These are phyloP conservation scores for Lactarius hatsudake DNA, from an alignment of 768 basidiomycete species.

Conservation along the genomic window DNA sequence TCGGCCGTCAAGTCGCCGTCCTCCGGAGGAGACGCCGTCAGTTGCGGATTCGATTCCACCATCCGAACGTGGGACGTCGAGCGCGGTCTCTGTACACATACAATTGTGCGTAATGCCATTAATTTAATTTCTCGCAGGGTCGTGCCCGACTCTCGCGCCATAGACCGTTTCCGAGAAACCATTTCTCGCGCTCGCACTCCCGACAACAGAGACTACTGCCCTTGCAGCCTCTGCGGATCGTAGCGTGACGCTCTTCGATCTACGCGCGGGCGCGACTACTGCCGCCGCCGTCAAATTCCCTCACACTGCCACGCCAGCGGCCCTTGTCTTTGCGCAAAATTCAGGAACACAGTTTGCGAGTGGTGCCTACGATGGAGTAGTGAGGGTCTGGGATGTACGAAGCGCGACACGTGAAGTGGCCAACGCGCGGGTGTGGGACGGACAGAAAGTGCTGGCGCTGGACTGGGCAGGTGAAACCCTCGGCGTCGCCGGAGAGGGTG, in stretches of 20 bases:
- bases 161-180: conserved; percentile 72
- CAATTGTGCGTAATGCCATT: conserved; percentile 51
- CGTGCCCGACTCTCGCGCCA: background rate
- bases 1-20: conserved; percentile 63
- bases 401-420: conserved; percentile 64
- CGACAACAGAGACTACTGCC: conserved; percentile 41
- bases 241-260: conserved; percentile 67
- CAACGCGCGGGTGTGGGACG: conserved; percentile 57
- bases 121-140: no score
- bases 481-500: conserved; percentile 32
- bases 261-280: conserved; percentile 45
- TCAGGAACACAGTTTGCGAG: conserved; percentile 56
- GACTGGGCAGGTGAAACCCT: conserved; percentile 32
- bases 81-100: conserved; percentile 63
- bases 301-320: conserved; percentile 68
- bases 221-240: conserved; percentile 74
- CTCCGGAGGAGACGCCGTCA: conserved; percentile 50
- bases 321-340: conserved; percentile 38
- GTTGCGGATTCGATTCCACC: conserved; percentile 88
- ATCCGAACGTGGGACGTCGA: conserved; percentile 87
- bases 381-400: conserved; percentile 75
- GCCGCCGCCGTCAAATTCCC: conserved; percentile 42
- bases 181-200: conserved; percentile 61
- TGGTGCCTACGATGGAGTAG: conserved; percentile 76
- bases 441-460: conserved; percentile 57